Conservation (phyloP, 1,284 basidiomycete species). For the Pisolithus thermaeus region DNA sequence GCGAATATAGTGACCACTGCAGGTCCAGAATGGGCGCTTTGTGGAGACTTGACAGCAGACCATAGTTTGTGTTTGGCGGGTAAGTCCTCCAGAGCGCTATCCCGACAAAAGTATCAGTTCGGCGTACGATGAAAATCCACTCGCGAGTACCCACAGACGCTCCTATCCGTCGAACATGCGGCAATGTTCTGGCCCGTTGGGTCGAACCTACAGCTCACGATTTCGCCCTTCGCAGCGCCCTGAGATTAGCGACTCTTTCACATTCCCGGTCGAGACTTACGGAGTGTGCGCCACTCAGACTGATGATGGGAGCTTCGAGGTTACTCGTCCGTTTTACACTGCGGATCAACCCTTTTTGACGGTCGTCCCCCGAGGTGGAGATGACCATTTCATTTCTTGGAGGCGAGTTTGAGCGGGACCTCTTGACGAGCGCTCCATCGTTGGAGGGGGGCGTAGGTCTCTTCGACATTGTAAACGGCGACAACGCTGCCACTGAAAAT, state of each 20-base stretch:
- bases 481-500: neutral
- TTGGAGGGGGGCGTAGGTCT: conserved; percentile 50
- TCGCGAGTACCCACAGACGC: conserved; percentile 55
- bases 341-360: conserved; percentile 68
- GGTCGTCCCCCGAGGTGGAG: conserved; percentile 64
- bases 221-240: conserved; percentile 53
- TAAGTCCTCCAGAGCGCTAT: conserved; percentile 78
- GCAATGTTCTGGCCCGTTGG: conserved; percentile 79
- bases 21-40: too few relatives aligned
- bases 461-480: conserved; percentile 58
- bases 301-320: conserved; percentile 77
- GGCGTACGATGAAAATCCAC: neutral
- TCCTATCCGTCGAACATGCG: conserved; percentile 75
- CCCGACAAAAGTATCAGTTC: conserved; percentile 1
- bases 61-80: conserved; percentile 77
- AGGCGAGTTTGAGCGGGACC: conserved; percentile 55
- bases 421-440: conserved; percentile 56
- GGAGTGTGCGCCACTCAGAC: conserved; percentile 68
- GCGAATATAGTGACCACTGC: too few relatives aligned
- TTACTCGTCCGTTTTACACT: conserved; percentile 74
- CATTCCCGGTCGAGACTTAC: conserved; percentile 34
- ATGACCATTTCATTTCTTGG: conserved; percentile 67
- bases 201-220: conserved; percentile 75
- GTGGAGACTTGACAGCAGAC: conserved; percentile 62
- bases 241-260: conserved; percentile 4